Evolutionary conservation across 164 flowering plant species (phyloP).

Genomic region (Piper longum): DNA sequence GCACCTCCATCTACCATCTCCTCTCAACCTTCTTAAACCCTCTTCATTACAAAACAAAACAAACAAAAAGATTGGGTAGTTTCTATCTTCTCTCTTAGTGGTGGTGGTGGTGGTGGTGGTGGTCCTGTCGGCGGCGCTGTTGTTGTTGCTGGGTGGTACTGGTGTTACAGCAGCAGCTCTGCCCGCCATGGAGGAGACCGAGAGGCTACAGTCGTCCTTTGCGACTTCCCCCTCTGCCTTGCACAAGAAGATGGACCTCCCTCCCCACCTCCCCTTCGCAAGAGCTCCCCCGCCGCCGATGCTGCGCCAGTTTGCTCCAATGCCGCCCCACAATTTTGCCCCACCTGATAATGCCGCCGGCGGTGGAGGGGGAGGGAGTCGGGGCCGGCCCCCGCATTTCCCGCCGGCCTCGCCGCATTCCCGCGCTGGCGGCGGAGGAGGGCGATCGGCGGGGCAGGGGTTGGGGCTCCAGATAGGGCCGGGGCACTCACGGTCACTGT

Average conservation of each 20-base stretch:
- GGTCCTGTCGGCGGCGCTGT: no score
- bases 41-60: no score
- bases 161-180: no score
- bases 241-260: slow-evolving; percentile 34
- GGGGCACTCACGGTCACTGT: slow-evolving; percentile 66
- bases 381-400: slow-evolving; percentile 38
- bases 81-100: no score
- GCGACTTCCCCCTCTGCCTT: slow-evolving; percentile 36
- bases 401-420: slow-evolving; percentile 68
- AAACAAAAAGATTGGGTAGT: no score
- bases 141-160: no score
- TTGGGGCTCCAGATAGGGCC: slow-evolving; percentile 34
- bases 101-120: no score
- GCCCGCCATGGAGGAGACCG: slow-evolving; percentile 20
- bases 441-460: slow-evolving; percentile 22
- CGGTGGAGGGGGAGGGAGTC: background rate
- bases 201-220: slow-evolving; percentile 54
- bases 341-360: slow-evolving; percentile 37
- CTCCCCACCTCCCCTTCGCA: slow-evolving; percentile 26
- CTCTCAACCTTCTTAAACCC: no score
- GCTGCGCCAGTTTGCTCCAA: slow-evolving; percentile 24
- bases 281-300: slow-evolving; percentile 34
- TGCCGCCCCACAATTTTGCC: slow-evolving; percentile 19
- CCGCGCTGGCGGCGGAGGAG: slow-evolving; percentile 10
- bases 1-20: no score